A percentile compares a stretch with the other conserved stretches of the same genome.
These are phyloP conservation scores for Lactarius akahatsu DNA, from an alignment of 768 basidiomycete genomes.

Conservation along the genomic window DNA sequence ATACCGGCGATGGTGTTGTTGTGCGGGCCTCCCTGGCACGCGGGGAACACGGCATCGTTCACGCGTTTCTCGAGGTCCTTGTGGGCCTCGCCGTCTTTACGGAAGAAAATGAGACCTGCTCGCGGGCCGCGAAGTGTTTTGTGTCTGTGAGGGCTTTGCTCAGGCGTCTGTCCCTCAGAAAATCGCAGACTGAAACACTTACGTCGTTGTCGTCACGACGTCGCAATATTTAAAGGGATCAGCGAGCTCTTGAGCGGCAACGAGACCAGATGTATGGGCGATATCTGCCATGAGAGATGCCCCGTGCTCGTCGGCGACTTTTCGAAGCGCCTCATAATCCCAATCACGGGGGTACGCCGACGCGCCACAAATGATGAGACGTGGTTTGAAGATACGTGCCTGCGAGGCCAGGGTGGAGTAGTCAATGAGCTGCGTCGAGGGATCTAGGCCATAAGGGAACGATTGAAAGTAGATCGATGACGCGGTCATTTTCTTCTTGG, in stretches of 20 bases:
- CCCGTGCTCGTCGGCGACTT: conserved; percentile 81
- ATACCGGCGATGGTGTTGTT: conserved; percentile 98
- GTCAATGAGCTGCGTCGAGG: conserved; percentile 85
- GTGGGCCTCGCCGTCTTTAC: conserved; percentile 79
- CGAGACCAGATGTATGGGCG: conserved; percentile 93
- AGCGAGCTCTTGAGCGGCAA: conserved; percentile 88
- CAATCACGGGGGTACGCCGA: conserved; percentile 98
- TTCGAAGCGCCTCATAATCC: conserved; percentile 85
- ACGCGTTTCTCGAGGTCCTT: conserved; percentile 94
- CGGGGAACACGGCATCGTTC: conserved; percentile 98
- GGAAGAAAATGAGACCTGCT: conserved; percentile 98
- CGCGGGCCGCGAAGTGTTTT: conserved; percentile 98
- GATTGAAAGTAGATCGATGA: conserved; percentile 99
- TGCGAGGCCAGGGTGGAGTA: conserved; percentile 77
- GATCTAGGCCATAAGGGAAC: conserved; percentile 85
- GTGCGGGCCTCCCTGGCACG: conserved; percentile 99
- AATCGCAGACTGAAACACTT: conserved; percentile 33
- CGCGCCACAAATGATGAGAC: conserved; percentile 94
- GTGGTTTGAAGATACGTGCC: conserved; percentile 94
- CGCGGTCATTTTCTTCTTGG: conserved; percentile 99
- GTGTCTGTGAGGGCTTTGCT: conserved; percentile 54
- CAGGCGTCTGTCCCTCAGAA: not conserved
- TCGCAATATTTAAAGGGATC: conserved; percentile 96
- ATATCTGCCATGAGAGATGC: conserved; percentile 96
- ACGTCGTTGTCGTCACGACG: conserved; percentile 97